phyloP scores from a whole-genome alignment of 441 rosid species.

The Mallotus japonicus region DNA sequence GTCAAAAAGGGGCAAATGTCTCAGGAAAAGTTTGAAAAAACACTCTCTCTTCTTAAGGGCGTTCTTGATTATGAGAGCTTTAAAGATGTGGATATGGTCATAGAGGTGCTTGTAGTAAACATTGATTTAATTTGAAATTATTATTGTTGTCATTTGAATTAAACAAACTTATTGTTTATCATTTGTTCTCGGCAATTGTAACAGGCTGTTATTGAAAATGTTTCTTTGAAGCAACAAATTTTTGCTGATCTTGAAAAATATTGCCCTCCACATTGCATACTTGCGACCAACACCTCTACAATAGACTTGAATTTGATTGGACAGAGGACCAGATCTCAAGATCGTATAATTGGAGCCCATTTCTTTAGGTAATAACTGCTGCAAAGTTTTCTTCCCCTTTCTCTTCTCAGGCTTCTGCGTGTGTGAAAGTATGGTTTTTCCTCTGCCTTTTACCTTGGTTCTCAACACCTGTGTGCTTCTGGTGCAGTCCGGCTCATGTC shows the following conservation, averaged over 20 bases:
- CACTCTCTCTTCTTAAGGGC: constrained; percentile 77
- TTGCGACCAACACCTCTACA: constrained; percentile 92
- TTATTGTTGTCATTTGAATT: constrained; percentile 13
- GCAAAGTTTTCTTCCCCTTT: background rate
- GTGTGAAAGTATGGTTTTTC: background rate
- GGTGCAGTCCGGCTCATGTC: constrained; percentile 91
- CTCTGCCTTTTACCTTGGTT: constrained; percentile 11
- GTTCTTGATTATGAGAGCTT: constrained; percentile 81
- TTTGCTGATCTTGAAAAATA: constrained; percentile 84
- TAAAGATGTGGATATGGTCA: constrained; percentile 91
- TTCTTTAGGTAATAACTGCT: constrained; percentile 76
- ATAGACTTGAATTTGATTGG: constrained; percentile 90
- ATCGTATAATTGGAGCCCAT: constrained; percentile 93
- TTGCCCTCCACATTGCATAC: constrained; percentile 87
- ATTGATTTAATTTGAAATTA: background rate
- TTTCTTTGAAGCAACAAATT: constrained; percentile 87
- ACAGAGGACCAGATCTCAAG: constrained; percentile 65
- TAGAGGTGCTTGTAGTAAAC: constrained; percentile 57
- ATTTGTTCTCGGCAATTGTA: constrained; percentile 37
- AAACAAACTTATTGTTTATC: constrained; percentile 19
- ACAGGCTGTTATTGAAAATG: constrained; percentile 93
- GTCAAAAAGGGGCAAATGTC: constrained; percentile 86
- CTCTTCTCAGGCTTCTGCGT: background rate
- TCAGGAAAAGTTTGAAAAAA: constrained; percentile 78
- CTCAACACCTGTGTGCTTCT: constrained; percentile 20